Evolutionary conservation across 1,139 yeast genomes (phyloP).

Genomic region (Candida freyschussii): DNA sequence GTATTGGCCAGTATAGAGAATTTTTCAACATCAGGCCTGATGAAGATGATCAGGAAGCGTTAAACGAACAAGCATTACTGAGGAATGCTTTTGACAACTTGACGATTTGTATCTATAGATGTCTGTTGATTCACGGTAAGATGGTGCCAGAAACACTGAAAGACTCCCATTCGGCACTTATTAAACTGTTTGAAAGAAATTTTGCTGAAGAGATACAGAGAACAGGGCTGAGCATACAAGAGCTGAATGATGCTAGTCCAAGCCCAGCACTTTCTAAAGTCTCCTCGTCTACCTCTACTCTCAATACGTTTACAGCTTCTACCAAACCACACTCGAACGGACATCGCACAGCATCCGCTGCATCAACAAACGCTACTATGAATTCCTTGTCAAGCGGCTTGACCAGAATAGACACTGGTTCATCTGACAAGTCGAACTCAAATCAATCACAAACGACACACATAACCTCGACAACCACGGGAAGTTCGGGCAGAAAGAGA

Average conservation of each 20-base stretch:
- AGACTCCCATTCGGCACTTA: constrained; percentile 62
- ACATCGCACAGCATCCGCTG: constrained; percentile 3
- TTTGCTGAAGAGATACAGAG: constrained; percentile 58
- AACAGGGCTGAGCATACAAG: constrained; percentile 26
- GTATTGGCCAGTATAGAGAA: constrained; percentile 76
- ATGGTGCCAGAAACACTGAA: constrained; percentile 55
- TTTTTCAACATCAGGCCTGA: constrained; percentile 45
- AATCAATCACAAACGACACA: constrained; percentile 14
- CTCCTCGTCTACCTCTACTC: constrained; percentile 15
- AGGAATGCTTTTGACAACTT: constrained; percentile 65
- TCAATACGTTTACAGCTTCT: constrained; percentile 5
- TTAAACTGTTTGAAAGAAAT: constrained; percentile 60
- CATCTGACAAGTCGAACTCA: constrained; percentile 22
- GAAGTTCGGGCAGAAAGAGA: constrained; percentile 30
- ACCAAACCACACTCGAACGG: constrained; percentile 1
- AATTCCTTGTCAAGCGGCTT: constrained; percentile 6
- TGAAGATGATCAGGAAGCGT: constrained; percentile 37
- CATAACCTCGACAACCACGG: constrained; percentile 13
- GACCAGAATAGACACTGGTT: constrained; percentile 23
- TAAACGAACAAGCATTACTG: constrained; percentile 45
- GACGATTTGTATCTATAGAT: constrained; percentile 58
- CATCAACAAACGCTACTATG: constrained; percentile 7
- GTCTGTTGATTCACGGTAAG: constrained; percentile 65
- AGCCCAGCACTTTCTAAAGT: constrained; percentile 17
- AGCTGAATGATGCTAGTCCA: constrained; percentile 16